These are phyloP conservation scores for Akanthomyces muscarius DNA, from an alignment of 2,329 filamentous ascomycete species.

Conservation along the genomic window DNA sequence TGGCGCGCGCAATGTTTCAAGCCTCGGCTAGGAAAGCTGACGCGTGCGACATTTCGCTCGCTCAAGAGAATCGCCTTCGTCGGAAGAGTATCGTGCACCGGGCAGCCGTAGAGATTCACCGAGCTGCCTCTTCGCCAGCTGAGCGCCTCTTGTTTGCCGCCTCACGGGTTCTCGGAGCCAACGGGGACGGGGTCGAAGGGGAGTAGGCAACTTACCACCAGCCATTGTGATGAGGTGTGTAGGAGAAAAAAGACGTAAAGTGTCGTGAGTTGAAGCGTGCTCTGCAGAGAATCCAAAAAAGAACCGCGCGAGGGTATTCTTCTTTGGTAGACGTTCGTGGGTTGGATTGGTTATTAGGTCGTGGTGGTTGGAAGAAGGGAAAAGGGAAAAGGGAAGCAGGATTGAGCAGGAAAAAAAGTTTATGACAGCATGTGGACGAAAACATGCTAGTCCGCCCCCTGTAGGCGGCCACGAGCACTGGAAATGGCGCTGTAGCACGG, in stretches of 20 bases:
- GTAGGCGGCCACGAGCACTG: background rate
- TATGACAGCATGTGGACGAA: constrained; percentile 39
- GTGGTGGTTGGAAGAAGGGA: constrained; percentile 22
- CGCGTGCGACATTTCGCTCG: constrained; percentile 14
- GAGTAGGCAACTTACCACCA: constrained; percentile 38
- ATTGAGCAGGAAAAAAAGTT: constrained; percentile 32
- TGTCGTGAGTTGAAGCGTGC: constrained; percentile 20
- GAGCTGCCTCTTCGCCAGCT: background rate
- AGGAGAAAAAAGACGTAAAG: constrained; percentile 21
- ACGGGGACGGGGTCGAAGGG: constrained; percentile 8
- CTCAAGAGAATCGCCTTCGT: background rate
- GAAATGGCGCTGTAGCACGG: background rate
- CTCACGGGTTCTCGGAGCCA: constrained; percentile 1
- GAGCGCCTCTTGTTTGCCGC: background rate
- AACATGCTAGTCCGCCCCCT: constrained; percentile 17
- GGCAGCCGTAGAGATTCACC: background rate
- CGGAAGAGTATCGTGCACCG: background rate
- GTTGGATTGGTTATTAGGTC: constrained; percentile 19
- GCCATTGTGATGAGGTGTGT: constrained; percentile 37
- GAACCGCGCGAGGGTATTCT: constrained; percentile 20
- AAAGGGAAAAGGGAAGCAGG: constrained; percentile 21
- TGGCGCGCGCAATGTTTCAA: background rate
- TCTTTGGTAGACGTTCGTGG: constrained; percentile 17
- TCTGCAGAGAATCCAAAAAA: constrained; percentile 21
- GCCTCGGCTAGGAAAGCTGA: constrained; percentile 4